Conservation (phyloP, 208 protist species). For the Phytomonas sp. region DNA sequence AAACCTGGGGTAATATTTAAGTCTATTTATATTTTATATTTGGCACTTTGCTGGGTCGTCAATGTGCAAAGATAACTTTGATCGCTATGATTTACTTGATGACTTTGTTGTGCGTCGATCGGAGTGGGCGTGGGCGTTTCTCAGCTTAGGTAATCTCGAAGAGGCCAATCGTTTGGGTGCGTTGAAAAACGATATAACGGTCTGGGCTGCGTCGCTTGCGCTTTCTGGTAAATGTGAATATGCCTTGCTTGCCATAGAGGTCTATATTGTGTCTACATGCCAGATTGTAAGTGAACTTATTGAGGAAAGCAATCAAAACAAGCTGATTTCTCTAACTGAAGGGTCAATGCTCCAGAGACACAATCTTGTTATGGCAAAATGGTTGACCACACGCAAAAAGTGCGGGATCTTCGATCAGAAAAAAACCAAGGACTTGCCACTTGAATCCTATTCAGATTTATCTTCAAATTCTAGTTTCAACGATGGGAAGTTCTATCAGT, state of each 20-base stretch:
- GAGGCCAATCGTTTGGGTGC: slow-evolving; percentile 38
- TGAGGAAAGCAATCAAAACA: not conserved
- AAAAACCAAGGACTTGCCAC: not conserved
- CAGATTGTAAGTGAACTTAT: slow-evolving; percentile 19
- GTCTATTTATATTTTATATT: not conserved
- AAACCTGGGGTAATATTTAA: not conserved
- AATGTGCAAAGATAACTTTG: not conserved
- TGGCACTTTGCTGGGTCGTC: not conserved
- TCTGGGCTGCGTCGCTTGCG: slow-evolving; percentile 37
- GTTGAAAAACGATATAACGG: slow-evolving; percentile 41
- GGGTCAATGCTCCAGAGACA: not conserved
- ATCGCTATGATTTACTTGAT: slow-evolving; percentile 7
- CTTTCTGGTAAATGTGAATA: slow-evolving; percentile 28
- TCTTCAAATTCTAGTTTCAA: not conserved
- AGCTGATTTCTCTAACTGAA: not conserved
- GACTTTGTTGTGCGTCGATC: slow-evolving; percentile 19
- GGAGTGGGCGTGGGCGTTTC: slow-evolving; percentile 25
- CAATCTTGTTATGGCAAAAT: not conserved
- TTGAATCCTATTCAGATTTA: not conserved
- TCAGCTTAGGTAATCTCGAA: slow-evolving; percentile 37
- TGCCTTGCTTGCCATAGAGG: slow-evolving; percentile 44
- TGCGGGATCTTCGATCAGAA: not conserved
- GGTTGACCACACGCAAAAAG: not conserved
- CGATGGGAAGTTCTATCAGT: not conserved
- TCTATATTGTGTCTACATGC: slow-evolving; percentile 52